Percentiles rank a stretch among this genome's conserved stretches.
These are phyloP conservation scores for Isoetes taiwanensis DNA, from an alignment of 75 land plant genomes.

Conservation along the genomic window DNA sequence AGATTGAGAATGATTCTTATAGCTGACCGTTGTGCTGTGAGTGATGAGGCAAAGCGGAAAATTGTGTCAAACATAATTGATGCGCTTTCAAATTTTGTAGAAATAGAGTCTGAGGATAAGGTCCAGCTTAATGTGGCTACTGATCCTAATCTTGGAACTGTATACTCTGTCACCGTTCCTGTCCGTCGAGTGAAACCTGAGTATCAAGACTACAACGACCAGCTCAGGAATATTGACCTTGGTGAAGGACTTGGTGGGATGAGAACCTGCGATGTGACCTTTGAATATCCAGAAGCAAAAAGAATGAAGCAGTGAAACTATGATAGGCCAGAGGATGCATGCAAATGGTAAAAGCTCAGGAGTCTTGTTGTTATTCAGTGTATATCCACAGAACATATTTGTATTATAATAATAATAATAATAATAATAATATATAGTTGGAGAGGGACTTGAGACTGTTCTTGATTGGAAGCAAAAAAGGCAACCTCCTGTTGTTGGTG, in stretches of 20 bases:
- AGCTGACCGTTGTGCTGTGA: conserved; percentile 89
- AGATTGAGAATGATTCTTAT: conserved; percentile 88
- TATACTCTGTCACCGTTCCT: conserved; percentile 91
- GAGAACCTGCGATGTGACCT: conserved; percentile 28
- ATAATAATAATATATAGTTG: too few species aligned
- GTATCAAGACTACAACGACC: conserved; percentile 39
- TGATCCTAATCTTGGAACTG: conserved; percentile 76
- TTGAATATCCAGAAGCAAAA: conserved; percentile 5
- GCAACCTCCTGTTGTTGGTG: too few species aligned
- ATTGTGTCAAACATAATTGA: conserved; percentile 67
- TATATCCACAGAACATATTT: too few species aligned
- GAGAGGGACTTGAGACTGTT: too few species aligned
- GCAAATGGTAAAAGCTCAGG: too few species aligned
- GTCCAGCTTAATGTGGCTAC: conserved; percentile 79
- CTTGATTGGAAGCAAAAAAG: too few species aligned
- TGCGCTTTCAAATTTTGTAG: conserved; percentile 86
- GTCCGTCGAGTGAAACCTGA: conserved; percentile 78
- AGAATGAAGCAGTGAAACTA: too few species aligned
- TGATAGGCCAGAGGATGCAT: too few species aligned
- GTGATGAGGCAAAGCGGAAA: conserved; percentile 74
- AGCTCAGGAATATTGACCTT: conserved; percentile 12
- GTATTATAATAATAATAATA: too few species aligned
- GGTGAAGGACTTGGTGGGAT: conserved; percentile 27
- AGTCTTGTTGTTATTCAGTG: too few species aligned
- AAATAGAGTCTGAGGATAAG: conserved; percentile 88